Percentiles rank a stretch among this genome's conserved stretches.
Conservation (phyloP, 2,329 filamentous ascomycete species). For the Colletotrichum sp. region DNA sequence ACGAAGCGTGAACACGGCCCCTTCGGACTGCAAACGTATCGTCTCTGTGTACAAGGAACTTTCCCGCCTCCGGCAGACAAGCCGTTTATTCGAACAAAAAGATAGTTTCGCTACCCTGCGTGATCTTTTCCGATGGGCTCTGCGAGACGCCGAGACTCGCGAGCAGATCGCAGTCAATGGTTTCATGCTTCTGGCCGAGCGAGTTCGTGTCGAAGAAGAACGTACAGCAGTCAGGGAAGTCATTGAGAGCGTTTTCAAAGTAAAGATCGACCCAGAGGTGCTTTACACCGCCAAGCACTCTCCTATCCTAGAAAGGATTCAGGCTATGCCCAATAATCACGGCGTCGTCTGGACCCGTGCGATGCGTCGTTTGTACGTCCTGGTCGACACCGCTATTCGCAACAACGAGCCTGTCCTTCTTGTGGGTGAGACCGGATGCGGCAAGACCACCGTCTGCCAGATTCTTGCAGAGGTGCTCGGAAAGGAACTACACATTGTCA, state of each 20-base stretch:
- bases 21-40: constrained; percentile 89
- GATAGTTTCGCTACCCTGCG: constrained; percentile 95
- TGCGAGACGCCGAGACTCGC: constrained; percentile 81
- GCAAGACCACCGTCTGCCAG: constrained; percentile 97
- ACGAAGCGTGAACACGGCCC: constrained; percentile 83
- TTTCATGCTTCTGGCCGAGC: constrained; percentile 94
- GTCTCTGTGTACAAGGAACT: constrained; percentile 94
- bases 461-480: constrained; percentile 81
- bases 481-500: constrained; percentile 85
- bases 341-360: constrained; percentile 92
- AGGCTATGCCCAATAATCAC: constrained; percentile 54
- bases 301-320: constrained; percentile 58
- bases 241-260: constrained; percentile 90
- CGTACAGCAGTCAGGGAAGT: constrained; percentile 82
- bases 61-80: constrained; percentile 87
- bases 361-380: constrained; percentile 88
- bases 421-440: constrained; percentile 95
- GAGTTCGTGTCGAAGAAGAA: constrained; percentile 91
- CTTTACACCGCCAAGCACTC: constrained; percentile 72
- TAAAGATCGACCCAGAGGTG: constrained; percentile 74
- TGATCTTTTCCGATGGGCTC: constrained; percentile 95
- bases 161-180: constrained; percentile 91
- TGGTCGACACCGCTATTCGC: constrained; percentile 84
- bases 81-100: constrained; percentile 92
- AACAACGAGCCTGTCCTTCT: constrained; percentile 95